Conservation (phyloP, 345 rosid species). For the Rhizophora apiculata region DNA sequence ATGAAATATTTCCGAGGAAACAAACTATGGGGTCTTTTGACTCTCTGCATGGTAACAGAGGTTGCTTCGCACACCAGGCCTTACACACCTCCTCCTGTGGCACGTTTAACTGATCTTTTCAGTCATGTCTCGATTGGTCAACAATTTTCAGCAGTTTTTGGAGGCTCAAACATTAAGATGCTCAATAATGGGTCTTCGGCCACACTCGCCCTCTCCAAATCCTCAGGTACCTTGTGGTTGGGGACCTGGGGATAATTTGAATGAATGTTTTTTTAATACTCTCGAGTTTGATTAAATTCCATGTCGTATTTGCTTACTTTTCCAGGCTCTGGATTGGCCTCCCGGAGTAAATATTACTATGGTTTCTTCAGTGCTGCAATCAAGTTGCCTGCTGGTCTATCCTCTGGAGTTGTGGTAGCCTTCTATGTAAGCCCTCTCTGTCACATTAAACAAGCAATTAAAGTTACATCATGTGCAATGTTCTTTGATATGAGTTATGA, state of each 20-base stretch:
- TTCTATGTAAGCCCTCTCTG: constrained; percentile 60
- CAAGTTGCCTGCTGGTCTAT: constrained; percentile 75
- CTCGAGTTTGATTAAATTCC: not conserved
- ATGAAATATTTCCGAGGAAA: constrained; percentile 36
- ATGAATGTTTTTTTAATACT: not conserved
- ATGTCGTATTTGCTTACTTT: not conserved
- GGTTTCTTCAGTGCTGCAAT: constrained; percentile 92
- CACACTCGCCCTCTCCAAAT: constrained; percentile 63
- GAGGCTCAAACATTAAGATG: constrained; percentile 49
- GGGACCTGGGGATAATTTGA: not conserved
- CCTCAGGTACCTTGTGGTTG: constrained; percentile 41
- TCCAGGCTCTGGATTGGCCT: constrained; percentile 73
- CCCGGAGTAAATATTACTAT: constrained; percentile 47
- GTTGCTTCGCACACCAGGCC: constrained; percentile 59
- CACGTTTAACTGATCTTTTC: constrained; percentile 62
- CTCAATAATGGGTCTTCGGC: constrained; percentile 56
- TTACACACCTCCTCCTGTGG: constrained; percentile 52
- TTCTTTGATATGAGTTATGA: not conserved
- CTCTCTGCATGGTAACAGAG: constrained; percentile 33
- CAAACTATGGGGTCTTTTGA: constrained; percentile 23
- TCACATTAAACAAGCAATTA: not conserved
- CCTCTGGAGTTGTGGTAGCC: constrained; percentile 92
- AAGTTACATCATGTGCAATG: not conserved
- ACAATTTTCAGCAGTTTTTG: constrained; percentile 48
- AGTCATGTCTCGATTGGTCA: constrained; percentile 42